phyloP scores from a whole-genome alignment of 305 asterid species.

The Ajuga reptans region DNA sequence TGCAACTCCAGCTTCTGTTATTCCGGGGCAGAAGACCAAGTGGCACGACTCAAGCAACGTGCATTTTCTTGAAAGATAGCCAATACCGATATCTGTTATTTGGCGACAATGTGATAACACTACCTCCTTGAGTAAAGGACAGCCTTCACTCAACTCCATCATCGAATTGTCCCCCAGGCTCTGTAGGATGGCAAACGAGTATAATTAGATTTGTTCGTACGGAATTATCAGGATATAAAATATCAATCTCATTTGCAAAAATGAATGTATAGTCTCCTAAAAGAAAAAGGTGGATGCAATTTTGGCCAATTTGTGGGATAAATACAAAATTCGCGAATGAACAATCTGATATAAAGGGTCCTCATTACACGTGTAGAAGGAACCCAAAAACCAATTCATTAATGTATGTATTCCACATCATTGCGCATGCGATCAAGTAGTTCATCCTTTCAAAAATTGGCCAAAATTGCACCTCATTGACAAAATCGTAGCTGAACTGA shows the following conservation, averaged over 20 bases:
- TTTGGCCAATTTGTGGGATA: not conserved
- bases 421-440: too few species aligned
- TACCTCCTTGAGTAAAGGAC: constrained; percentile 58
- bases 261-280: not conserved
- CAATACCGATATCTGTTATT: constrained; percentile 59
- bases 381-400: too few species aligned
- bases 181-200: constrained; percentile 29
- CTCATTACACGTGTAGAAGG: too few species aligned
- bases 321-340: not conserved
- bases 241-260: not conserved
- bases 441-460: too few species aligned
- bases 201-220: not conserved
- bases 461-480: too few species aligned
- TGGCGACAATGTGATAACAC: constrained; percentile 77
- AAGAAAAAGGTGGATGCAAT: not conserved
- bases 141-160: constrained; percentile 64
- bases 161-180: constrained; percentile 63
- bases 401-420: too few species aligned
- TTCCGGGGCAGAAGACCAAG: constrained; percentile 75
- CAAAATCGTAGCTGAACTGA: too few species aligned
- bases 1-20: constrained; percentile 62
- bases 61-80: constrained; percentile 52
- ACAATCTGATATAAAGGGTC: too few species aligned
- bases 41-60: constrained; percentile 57
- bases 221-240: not conserved